Base-by-base conservation (phyloP, 139 green algal species). In the Pleodorina starrii region DNA sequence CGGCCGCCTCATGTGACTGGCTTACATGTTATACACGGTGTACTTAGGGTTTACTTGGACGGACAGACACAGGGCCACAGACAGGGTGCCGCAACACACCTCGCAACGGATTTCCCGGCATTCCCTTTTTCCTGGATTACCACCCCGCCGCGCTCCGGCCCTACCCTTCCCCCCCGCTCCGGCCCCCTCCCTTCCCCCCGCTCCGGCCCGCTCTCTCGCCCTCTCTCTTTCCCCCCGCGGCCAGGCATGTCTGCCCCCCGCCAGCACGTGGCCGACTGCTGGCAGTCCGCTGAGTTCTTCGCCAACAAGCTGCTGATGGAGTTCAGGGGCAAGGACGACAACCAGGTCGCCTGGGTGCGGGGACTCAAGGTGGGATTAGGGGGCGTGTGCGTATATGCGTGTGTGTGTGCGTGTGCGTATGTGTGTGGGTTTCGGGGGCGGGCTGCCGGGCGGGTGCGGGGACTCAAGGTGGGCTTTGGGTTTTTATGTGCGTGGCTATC, bases 271-370 rank as follows among this genome's bases (percentile, higher is more conserved):
- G 90, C 95, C 7, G 96, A 99, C 51, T 86, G 48, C 40, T 97
- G 92, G 95, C 92, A 96, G 27, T 86, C 90, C 23, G 96, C 97
- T 5, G 96, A 99, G 87, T 99, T 99, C 85, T 99, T 94, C 60
- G 90, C 95, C 42, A 99, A 98, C 92, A 99, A 99, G 92, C 89
- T 95, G 74, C 91, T 99, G 16, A 94, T 96, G 89, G 94, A 97
- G 89, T 93, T 94, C 85, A 90, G 90, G 5, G 86, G 79, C 80
- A 94, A 94, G 81, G 94, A 96, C 51, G 76, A 83, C 4, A 50
- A 38, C 85, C 42, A 82, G 54, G 94, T 94, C 27, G 90, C 91
- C 4, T 99, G 96, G 96, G 93, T 96, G 35, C 95, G 95, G 74
- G 91, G 91, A 0, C 21, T 99, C 35, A 99, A 99, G 92, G 93